phyloP scores from a whole-genome alignment of 192 early-diverging fungal species.

The Cetraspora pellucida region DNA sequence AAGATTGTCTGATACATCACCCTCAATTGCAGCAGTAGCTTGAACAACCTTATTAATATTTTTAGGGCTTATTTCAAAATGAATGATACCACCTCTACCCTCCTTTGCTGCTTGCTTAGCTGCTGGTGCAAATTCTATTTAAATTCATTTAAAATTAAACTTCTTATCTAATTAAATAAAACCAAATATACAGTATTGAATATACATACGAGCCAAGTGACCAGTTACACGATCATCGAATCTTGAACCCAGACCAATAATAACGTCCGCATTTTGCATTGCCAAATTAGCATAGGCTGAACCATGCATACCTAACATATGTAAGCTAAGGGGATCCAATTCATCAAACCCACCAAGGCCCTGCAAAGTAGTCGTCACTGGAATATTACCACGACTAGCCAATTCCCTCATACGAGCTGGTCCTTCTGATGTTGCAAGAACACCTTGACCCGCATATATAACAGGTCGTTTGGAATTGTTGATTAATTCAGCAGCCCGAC shows the following conservation, averaged over 20 bases:
- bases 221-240: conserved; percentile 99
- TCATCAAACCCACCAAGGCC: conserved; percentile 96
- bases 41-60: conserved; percentile 99
- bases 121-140: conserved; percentile 83
- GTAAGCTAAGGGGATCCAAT: conserved; percentile 81
- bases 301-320: conserved; percentile 99
- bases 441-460: conserved; percentile 95
- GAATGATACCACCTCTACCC: conserved; percentile 92
- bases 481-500: conserved; percentile 78
- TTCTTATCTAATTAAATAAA: not conserved
- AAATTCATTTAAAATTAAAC: conserved; percentile 2
- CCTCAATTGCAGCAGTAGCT: conserved; percentile 89
- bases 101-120: conserved; percentile 86
- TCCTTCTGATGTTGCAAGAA: conserved; percentile 80
- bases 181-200: conserved; percentile 19
- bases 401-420: conserved; percentile 80
- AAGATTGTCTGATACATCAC: conserved; percentile 91
- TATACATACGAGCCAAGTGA: conserved; percentile 59
- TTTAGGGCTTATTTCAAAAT: conserved; percentile 99
- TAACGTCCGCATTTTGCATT: conserved; percentile 94
- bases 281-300: conserved; percentile 96
- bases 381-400: conserved; percentile 87
- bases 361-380: conserved; percentile 95
- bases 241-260: conserved; percentile 93
- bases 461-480: conserved; percentile 89